These are phyloP conservation scores for Botryotinia globosa DNA, from an alignment of 2,329 filamentous ascomycete genomes.

Conservation along the genomic window DNA sequence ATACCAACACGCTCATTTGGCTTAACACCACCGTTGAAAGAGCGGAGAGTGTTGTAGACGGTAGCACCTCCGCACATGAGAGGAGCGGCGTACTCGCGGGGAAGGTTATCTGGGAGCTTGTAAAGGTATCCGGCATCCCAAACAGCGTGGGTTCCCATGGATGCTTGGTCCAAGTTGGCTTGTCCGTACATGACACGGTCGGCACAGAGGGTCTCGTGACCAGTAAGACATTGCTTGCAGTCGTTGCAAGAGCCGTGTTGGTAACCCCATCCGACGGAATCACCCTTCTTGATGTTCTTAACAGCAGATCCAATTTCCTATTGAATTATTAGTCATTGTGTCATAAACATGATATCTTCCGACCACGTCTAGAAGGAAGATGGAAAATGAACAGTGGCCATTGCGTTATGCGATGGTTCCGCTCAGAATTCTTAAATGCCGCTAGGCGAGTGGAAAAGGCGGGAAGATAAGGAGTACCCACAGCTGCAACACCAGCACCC, in stretches of 20 bases:
- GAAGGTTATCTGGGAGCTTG: constrained; percentile 42
- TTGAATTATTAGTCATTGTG: neutral
- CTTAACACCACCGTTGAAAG: constrained; percentile 39
- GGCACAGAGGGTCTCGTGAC: constrained; percentile 45
- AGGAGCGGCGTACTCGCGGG: constrained; percentile 43
- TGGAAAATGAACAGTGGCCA: neutral
- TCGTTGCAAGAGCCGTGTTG: constrained; percentile 43
- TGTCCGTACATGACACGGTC: constrained; percentile 44
- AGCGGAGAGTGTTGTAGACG: constrained; percentile 40
- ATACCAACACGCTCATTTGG: constrained; percentile 39
- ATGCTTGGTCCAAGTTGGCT: constrained; percentile 48
- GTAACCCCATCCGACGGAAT: constrained; percentile 50
- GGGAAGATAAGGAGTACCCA: constrained; percentile 15
- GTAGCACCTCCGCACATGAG: constrained; percentile 49
- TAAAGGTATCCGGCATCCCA: constrained; percentile 43
- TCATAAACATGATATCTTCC: neutral
- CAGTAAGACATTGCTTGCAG: constrained; percentile 46
- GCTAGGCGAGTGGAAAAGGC: constrained; percentile 13
- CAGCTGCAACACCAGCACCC: constrained; percentile 47
- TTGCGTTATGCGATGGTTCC: neutral
- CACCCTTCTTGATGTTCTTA: constrained; percentile 43
- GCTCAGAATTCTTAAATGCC: neutral
- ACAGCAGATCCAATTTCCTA: constrained; percentile 43
- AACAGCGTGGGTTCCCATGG: constrained; percentile 43
- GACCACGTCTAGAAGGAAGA: constrained; percentile 14